phyloP scores from a whole-genome alignment of 345 rosid genomes.

The Cardamine resedifolia region DNA sequence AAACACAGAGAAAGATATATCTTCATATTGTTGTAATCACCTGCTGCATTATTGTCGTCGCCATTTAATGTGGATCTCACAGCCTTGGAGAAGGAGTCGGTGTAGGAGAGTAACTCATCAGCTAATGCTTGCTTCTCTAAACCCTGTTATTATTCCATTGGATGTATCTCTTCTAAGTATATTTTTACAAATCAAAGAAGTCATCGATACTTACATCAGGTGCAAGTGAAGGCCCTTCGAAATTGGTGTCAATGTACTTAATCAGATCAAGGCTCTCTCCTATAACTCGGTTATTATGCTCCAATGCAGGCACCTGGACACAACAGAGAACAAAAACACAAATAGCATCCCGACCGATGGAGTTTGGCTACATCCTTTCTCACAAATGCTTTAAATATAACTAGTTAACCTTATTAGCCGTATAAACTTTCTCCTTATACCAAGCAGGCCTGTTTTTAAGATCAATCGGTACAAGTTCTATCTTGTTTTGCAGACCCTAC shows the following conservation, averaged over 20 bases:
- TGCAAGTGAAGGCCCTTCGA: constrained; percentile 77
- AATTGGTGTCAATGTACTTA: constrained; percentile 71
- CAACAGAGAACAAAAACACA: constrained; percentile 2
- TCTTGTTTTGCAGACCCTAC: constrained; percentile 76
- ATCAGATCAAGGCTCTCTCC: constrained; percentile 90
- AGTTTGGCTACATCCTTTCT: not conserved
- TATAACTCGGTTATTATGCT: constrained; percentile 69
- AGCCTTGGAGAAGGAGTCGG: constrained; percentile 48
- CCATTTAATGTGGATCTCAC: constrained; percentile 52
- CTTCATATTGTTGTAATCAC: constrained; percentile 31
- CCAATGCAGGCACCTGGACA: constrained; percentile 78
- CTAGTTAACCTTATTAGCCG: constrained; percentile 59
- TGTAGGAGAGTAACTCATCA: constrained; percentile 64
- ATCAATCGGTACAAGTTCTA: constrained; percentile 68
- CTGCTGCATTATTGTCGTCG: constrained; percentile 42
- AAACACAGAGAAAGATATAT: not conserved
- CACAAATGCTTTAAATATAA: not conserved
- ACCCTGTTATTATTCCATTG: constrained; percentile 45
- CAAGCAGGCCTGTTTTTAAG: constrained; percentile 83
- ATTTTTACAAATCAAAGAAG: constrained; percentile 8
- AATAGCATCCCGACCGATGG: not conserved
- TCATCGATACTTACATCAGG: constrained; percentile 50
- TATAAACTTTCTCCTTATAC: constrained; percentile 80
- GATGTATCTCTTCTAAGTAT: not conserved
- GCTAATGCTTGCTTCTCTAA: constrained; percentile 58